Evolutionary conservation across 495 filamentous ascomycete species (phyloP), one percentile per base, ranked within the genome.

Genomic region (Melanomma pulvis-pyrius): DNA sequence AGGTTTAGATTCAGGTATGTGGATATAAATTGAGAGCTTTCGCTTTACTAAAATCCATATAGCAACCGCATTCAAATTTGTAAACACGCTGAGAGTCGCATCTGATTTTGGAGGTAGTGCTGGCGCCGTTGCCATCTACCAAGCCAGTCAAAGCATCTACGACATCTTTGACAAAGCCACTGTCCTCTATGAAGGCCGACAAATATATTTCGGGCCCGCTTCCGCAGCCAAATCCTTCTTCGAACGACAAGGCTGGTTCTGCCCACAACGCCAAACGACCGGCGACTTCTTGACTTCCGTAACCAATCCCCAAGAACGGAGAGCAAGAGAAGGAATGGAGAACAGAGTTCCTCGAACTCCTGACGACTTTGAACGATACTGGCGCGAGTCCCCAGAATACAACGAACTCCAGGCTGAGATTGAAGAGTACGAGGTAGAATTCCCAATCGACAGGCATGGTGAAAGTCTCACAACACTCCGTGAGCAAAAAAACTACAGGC

Each of bases 91-190:
- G n/a, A 63, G 75, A 48, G 44, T 64, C 11, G 65, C 61, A 6
- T 74, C 73, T 34, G 70, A 78, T 41, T 29, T 71, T 1, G 39
- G 44, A 46, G 54, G n/a, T 5, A 28, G 8, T 8, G 47, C 61
- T 78, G 82, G 61, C 84, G 80, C 85, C 50, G 90, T 94, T n/a
- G 89, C 91, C 8, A 89, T 94, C 67, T 94, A 96, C 74, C 92
- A 96, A 71, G 89, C 90, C 0, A 86, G 88, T 29, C 89, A 96
- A 25, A 85, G 88, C 30, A 61, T 67, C 25, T 62, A 67, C 34
- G 48, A 65, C 22, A 44, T 51, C 15, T 77, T 78, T 61, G 74
- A 78, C 70, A 77, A 77, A 53, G 75, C 67, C 12, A 26, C 65
- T 21, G 62, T 78, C 2, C 65, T 78, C 0, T 75, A 78, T 50